phyloP scores from a whole-genome alignment of 352 stramenopile genomes.

The Globisporangium alternatum region DNA sequence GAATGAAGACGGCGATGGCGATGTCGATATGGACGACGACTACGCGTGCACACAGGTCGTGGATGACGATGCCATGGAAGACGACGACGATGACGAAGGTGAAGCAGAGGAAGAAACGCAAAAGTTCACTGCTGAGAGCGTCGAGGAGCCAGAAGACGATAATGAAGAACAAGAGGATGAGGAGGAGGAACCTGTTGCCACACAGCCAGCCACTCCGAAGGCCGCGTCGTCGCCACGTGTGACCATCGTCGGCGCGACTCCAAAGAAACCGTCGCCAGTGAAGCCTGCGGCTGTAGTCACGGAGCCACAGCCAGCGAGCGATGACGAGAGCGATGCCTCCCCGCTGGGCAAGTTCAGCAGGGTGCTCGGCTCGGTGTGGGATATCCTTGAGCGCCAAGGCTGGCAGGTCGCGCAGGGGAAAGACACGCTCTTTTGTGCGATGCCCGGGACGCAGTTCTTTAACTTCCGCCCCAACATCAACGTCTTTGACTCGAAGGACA shows the following conservation, averaged over 20 bases:
- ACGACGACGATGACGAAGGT: slow-evolving; percentile 10
- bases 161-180: slow-evolving; percentile 1
- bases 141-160: background rate
- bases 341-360: slow-evolving; percentile 40
- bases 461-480: slow-evolving; percentile 84
- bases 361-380: slow-evolving; percentile 43
- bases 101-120: background rate
- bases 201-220: background rate
- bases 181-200: background rate
- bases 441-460: slow-evolving; percentile 78
- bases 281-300: background rate
- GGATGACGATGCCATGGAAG: slow-evolving; percentile 9
- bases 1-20: slow-evolving; percentile 26
- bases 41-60: slow-evolving; percentile 13
- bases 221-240: background rate
- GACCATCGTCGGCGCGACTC: background rate
- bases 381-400: slow-evolving; percentile 42
- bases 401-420: slow-evolving; percentile 62
- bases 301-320: background rate
- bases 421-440: slow-evolving; percentile 68
- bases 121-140: background rate
- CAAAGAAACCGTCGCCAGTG: slow-evolving; percentile 2
- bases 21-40: slow-evolving; percentile 12
- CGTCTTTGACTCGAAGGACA: slow-evolving; percentile 74
- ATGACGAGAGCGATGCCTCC: slow-evolving; percentile 14